These are phyloP conservation scores for Sclerospora graminicola DNA, from an alignment of 352 stramenopile species.

Conservation along the genomic window DNA sequence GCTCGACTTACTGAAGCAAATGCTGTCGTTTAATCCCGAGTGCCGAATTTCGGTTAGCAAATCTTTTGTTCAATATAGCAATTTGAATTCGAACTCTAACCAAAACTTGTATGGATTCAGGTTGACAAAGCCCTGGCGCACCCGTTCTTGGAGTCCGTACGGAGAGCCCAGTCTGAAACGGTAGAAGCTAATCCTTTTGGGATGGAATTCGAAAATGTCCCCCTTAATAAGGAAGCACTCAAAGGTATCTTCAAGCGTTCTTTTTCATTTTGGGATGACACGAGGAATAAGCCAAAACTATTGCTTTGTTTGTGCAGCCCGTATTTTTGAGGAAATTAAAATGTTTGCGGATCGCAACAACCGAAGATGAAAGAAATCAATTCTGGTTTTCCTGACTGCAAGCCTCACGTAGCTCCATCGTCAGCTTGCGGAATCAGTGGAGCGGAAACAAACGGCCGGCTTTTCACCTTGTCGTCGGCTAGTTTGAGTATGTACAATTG, in stretches of 20 bases:
- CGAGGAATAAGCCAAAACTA: not conserved
- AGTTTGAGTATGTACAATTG: slow-evolving; percentile 37
- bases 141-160: slow-evolving; percentile 74
- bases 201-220: slow-evolving; percentile 87
- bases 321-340: slow-evolving; percentile 86
- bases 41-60: slow-evolving; percentile 75
- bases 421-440: slow-evolving; percentile 4
- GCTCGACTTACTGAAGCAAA: slow-evolving; percentile 78
- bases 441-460: slow-evolving; percentile 8
- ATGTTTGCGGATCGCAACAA: slow-evolving; percentile 65
- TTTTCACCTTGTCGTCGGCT: slow-evolving; percentile 15
- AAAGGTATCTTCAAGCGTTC: slow-evolving; percentile 40
- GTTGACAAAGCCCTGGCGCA: slow-evolving; percentile 78
- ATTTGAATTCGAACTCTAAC: not conserved
- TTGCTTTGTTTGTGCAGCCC: slow-evolving; percentile 24
- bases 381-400: slow-evolving; percentile 15
- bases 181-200: slow-evolving; percentile 69
- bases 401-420: slow-evolving; percentile 5
- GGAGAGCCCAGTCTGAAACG: slow-evolving; percentile 57
- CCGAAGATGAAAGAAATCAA: slow-evolving; percentile 41
- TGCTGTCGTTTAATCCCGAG: slow-evolving; percentile 77
- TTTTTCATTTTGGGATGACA: not conserved
- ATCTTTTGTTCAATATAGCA: slow-evolving; percentile 1
- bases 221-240: slow-evolving; percentile 71
- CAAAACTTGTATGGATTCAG: slow-evolving; percentile 14